Evolutionary conservation across 2,329 filamentous ascomycete species (phyloP).

Genomic region (Lanzia echinophila): DNA sequence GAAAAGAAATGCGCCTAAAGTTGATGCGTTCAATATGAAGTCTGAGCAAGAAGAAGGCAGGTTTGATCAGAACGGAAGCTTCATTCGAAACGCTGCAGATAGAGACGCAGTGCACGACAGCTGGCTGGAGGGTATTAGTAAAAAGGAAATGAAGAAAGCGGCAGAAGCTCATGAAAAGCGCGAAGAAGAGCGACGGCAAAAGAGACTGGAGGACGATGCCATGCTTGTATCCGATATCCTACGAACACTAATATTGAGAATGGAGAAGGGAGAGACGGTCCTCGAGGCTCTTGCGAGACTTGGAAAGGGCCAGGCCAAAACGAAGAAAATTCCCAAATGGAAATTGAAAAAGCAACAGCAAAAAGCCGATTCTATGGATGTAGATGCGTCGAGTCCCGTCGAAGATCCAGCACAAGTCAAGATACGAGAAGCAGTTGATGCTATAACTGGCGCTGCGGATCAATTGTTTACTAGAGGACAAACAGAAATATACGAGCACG

Average conservation of each 20-base stretch:
- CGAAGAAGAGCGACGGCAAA: conserved; percentile 66
- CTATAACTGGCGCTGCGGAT: conserved; percentile 85
- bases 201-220: conserved; percentile 67
- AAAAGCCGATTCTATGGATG: conserved; percentile 60
- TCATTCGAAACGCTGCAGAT: conserved; percentile 79
- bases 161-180: conserved; percentile 81
- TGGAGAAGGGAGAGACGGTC: conserved; percentile 78
- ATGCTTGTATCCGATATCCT: conserved; percentile 69
- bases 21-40: conserved; percentile 94
- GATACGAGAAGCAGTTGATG: conserved; percentile 68
- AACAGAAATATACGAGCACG: conserved; percentile 84
- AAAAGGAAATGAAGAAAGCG: conserved; percentile 86
- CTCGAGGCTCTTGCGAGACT: conserved; percentile 82
- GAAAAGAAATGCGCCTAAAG: conserved; percentile 86
- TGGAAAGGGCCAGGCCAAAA: conserved; percentile 58
- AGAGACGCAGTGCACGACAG: conserved; percentile 85
- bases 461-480: conserved; percentile 76
- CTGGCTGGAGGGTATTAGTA: conserved; percentile 88
- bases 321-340: conserved; percentile 56
- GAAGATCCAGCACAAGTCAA: conserved; percentile 63
- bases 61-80: conserved; percentile 90
- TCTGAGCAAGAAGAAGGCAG: conserved; percentile 85
- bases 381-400: conserved; percentile 49
- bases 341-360: conserved; percentile 64
- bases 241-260: conserved; percentile 59